Evolutionary conservation across 2,329 filamentous ascomycete genomes (phyloP), one percentile per base, ranked within the genome.

Genomic region (Lanzia echinophila): DNA sequence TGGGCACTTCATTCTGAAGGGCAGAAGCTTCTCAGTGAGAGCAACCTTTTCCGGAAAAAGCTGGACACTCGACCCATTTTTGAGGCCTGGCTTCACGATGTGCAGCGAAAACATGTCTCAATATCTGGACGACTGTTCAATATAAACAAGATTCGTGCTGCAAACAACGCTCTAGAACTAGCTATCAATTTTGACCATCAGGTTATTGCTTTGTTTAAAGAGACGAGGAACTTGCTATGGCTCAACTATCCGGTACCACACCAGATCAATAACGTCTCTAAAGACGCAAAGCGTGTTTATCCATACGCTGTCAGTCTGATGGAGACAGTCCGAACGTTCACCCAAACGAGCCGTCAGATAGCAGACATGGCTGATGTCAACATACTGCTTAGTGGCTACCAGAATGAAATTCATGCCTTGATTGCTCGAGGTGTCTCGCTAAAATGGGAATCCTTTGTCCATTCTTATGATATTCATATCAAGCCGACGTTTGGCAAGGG

Each of bases 281-380:
- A 97, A 70, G 94, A 99, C 69, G 95, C 94, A n/a, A 96, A 96
- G 72, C 83, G 94, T 50, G 94, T 99, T 3, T 99, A 99, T 64
- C 94, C 94, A 0, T 99, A 95, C 66, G 94, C 95, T 22, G 91
- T 99, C 60, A 97, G 91, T 67, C 74, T 99, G 61, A 99, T 99
- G 90, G 94, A 99, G 72, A 97, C 90, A 65, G 90, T 97, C n/a
- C 83, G 91, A 55, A 97, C 90, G 0, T 86, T 95, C 59, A 82
- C 90, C 2, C 92, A 97, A 71, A 96, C 90, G 0, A 86, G 87
- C 62, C 84, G 90, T 31, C 83, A 88, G 48, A 95, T 99, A 56
- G 77, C 83, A 17, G 82, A 87, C 52, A 92, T 99, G 88, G 81
- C 85, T 11, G 88, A 92, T 61, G 90, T 96, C 55, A 83, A 90